Conservation (phyloP, 257 asterid genomes). For the Misopates orontium region DNA sequence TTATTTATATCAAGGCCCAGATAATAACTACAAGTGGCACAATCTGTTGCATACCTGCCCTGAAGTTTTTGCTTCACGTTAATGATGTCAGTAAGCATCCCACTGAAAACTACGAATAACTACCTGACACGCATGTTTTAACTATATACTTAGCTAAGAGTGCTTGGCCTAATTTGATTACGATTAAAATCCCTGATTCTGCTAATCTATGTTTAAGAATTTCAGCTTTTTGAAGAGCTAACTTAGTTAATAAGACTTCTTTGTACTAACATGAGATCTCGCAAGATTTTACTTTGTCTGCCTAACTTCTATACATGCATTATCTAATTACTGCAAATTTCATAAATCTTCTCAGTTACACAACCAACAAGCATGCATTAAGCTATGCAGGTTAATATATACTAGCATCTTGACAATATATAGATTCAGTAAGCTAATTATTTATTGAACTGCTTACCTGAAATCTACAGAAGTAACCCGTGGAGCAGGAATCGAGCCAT, state of each 20-base stretch:
- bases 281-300: not conserved
- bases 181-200: not conserved
- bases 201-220: constrained; percentile 10
- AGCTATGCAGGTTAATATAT: not conserved
- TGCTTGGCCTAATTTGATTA: not conserved
- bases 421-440: constrained; percentile 6
- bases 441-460: constrained; percentile 47
- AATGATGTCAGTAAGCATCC: constrained; percentile 10
- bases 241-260: constrained; percentile 3
- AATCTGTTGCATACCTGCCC: too few species aligned
- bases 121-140: not conserved
- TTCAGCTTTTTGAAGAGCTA: too few species aligned
- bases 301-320: not conserved
- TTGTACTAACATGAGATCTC: constrained; percentile 12
- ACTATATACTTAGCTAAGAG: not conserved
- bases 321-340: not conserved
- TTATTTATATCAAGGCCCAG: constrained; percentile 3
- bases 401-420: constrained; percentile 8
- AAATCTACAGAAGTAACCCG: constrained; percentile 65
- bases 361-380: constrained; percentile 9
- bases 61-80: too few species aligned
- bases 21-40: not conserved
- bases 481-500: constrained; percentile 63
- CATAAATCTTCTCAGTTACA: constrained; percentile 17
- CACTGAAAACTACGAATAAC: constrained; percentile 1